phyloP scores from a whole-genome alignment of 2,329 filamentous ascomycete species.

The Rutstroemia sp. region DNA sequence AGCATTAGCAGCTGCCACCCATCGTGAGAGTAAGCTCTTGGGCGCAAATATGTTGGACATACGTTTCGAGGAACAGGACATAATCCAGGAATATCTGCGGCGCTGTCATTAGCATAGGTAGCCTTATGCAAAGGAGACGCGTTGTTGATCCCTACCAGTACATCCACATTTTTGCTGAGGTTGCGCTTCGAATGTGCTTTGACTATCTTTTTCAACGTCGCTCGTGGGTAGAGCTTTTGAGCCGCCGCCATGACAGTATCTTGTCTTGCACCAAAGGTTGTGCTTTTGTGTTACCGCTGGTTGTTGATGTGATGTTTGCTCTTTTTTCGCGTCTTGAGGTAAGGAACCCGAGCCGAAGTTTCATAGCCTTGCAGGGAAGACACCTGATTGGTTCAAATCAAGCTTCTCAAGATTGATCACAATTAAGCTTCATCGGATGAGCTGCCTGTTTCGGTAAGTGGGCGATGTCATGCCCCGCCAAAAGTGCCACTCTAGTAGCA shows the following conservation, averaged over 20 bases:
- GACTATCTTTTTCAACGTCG: slow-evolving; percentile 79
- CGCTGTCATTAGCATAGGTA: slow-evolving; percentile 6
- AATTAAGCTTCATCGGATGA: slow-evolving; percentile 1
- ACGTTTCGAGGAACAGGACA: slow-evolving; percentile 69
- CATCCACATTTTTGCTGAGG: slow-evolving; percentile 78
- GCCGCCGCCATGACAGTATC: slow-evolving; percentile 31
- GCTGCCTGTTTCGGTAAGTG: slow-evolving; percentile 5
- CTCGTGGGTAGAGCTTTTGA: slow-evolving; percentile 75
- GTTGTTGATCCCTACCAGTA: slow-evolving; percentile 52
- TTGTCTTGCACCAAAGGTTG: not conserved
- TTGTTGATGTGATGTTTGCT: not conserved
- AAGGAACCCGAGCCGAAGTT: not conserved
- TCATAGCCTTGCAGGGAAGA: not conserved
- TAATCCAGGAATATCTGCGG: slow-evolving; percentile 79
- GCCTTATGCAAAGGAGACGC: slow-evolving; percentile 13
- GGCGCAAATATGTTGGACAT: slow-evolving; percentile 13
- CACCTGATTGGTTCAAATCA: not conserved
- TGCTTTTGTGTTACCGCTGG: not conserved
- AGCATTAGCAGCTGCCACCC: too few species aligned
- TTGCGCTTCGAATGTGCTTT: slow-evolving; percentile 80
- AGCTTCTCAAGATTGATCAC: not conserved
- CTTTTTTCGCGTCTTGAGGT: not conserved
- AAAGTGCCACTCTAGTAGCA: not conserved
- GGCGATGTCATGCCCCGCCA: not conserved
- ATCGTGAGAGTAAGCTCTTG: not conserved